Evolutionary conservation across 495 filamentous ascomycete genomes (phyloP).

Genomic region (Penicillium longicatenatum): DNA sequence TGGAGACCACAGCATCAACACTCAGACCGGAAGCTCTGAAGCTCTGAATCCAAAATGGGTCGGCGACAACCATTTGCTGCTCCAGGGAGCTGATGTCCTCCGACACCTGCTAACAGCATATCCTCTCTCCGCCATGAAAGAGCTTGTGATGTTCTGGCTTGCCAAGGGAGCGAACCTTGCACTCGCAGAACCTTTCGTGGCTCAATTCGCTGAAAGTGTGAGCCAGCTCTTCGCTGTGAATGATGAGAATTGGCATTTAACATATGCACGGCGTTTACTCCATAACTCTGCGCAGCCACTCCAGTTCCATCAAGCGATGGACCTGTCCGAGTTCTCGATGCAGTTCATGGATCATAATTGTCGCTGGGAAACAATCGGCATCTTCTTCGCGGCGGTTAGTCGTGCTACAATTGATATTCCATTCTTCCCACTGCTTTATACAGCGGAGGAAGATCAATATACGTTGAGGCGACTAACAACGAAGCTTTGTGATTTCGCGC

Average conservation of each 20-base stretch:
- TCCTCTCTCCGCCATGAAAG: constrained; percentile 29
- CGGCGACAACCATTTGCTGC: constrained; percentile 28
- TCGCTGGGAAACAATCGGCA: constrained; percentile 46
- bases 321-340: constrained; percentile 28
- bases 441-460: constrained; percentile 28
- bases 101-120: constrained; percentile 27
- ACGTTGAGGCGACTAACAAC: constrained; percentile 31
- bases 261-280: constrained; percentile 34
- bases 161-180: constrained; percentile 38
- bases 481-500: constrained; percentile 31
- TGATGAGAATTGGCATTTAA: constrained; percentile 32
- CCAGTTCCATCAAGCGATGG: constrained; percentile 21
- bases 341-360: constrained; percentile 38
- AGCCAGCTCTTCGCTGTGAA: constrained; percentile 28
- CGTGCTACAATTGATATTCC: constrained; percentile 39
- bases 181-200: constrained; percentile 35
- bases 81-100: constrained; percentile 33
- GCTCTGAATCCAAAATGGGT: constrained; percentile 11
- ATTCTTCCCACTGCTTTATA: constrained; percentile 36
- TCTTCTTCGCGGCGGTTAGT: constrained; percentile 41
- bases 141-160: constrained; percentile 36
- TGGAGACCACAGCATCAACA: constrained; percentile 12
- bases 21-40: constrained; percentile 14
- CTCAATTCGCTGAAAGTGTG: constrained; percentile 29
- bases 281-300: constrained; percentile 37